Evolutionary conservation across 2,329 filamentous ascomycete genomes (phyloP).

Genomic region (Beauveria sp.): DNA sequence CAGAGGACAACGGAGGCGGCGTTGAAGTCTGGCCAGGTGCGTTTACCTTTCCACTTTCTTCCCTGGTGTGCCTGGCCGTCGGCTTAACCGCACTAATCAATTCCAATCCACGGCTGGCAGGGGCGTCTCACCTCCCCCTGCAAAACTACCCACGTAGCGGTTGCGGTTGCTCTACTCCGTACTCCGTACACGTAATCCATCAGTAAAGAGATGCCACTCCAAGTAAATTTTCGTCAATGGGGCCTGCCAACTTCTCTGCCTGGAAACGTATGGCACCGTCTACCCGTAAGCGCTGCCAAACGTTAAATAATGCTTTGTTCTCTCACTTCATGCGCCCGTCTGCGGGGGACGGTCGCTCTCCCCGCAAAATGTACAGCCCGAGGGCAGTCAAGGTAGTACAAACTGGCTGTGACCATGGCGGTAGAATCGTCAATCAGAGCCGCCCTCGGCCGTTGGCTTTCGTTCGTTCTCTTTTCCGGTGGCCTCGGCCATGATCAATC

Average conservation of each 20-base stretch:
- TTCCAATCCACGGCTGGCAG: not conserved
- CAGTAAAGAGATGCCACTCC: too few relatives aligned
- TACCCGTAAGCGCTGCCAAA: not conserved
- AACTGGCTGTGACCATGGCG: too few relatives aligned
- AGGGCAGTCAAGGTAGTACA: too few relatives aligned
- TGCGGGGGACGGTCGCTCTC: not conserved
- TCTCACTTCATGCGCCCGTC: not conserved
- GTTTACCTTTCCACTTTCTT: not conserved
- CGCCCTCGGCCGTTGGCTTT: too few relatives aligned
- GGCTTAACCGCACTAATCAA: not conserved
- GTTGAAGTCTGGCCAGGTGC: not conserved
- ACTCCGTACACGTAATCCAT: not conserved
- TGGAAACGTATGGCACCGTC: not conserved
- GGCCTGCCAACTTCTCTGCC: not conserved
- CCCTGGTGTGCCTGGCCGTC: too few relatives aligned
- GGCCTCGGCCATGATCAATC: too few relatives aligned
- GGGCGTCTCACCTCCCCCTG: constrained; percentile 4
- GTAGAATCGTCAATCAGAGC: too few relatives aligned
- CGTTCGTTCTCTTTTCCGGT: too few relatives aligned
- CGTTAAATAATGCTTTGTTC: not conserved
- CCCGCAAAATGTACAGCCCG: not conserved
- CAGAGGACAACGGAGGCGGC: not conserved
- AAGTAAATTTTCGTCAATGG: too few relatives aligned
- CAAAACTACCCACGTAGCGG: not conserved
- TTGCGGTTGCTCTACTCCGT: not conserved